Evolutionary conservation across 345 rosid genomes (phyloP).

Genomic region (Linum usitatissimum): DNA sequence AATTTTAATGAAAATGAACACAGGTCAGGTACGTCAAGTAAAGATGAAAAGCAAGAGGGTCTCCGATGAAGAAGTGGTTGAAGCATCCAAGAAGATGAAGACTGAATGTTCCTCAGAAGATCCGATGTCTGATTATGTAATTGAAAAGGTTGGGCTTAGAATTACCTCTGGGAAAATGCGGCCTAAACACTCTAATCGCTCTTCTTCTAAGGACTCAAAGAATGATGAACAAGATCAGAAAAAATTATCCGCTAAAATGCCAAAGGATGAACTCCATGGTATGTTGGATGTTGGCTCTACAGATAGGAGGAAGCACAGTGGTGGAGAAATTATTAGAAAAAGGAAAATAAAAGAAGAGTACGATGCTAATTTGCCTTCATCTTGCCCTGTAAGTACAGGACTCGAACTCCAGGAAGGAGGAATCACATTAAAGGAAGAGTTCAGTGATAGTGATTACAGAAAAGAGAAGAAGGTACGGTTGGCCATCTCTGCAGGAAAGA

Average conservation of each 20-base stretch:
- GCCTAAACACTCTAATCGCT: constrained; percentile 26
- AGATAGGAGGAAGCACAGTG: constrained; percentile 34
- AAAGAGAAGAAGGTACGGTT: constrained; percentile 52
- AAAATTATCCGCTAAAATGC: constrained; percentile 30
- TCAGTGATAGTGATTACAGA: constrained; percentile 41
- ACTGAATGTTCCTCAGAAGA: constrained; percentile 40
- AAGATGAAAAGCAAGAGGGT: constrained; percentile 53
- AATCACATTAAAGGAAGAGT: constrained; percentile 30
- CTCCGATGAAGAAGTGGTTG: constrained; percentile 36
- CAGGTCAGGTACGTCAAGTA: constrained; percentile 45
- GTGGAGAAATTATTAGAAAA: constrained; percentile 34
- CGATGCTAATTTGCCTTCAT: constrained; percentile 23
- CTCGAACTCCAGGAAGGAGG: constrained; percentile 25
- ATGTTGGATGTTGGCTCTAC: constrained; percentile 34
- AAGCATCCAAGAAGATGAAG: constrained; percentile 56
- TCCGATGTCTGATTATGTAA: constrained; percentile 30
- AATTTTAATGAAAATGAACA: constrained; percentile 17
- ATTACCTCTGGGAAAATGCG: constrained; percentile 35
- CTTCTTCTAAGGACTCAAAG: constrained; percentile 30
- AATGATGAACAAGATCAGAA: constrained; percentile 27
- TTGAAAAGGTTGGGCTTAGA: constrained; percentile 34
- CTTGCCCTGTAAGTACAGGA: constrained; percentile 17
- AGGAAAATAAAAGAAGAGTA: constrained; percentile 47
- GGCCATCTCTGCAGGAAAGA: constrained; percentile 48
- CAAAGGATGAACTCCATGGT: constrained; percentile 28